A percentile compares a stretch with the other conserved stretches of the same genome.
These are phyloP conservation scores for Tricholoma matsutake DNA, from an alignment of 768 basidiomycete genomes.

Conservation along the genomic window DNA sequence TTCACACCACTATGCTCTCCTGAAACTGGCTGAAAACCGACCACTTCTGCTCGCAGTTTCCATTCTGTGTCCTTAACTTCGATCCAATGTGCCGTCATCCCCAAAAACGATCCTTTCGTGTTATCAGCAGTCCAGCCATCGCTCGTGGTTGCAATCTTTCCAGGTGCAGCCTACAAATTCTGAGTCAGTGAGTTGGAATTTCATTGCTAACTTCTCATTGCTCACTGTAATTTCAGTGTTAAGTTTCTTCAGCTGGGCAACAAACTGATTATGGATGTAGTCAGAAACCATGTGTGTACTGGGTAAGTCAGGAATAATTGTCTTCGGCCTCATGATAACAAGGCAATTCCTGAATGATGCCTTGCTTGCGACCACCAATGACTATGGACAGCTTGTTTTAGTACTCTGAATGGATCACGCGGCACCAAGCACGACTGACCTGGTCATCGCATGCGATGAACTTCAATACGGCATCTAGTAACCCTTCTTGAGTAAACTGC, in stretches of 20 bases:
- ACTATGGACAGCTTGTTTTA: not conserved
- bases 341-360: slow-evolving; percentile 6
- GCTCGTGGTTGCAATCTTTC: slow-evolving; percentile 14
- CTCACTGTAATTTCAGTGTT: not conserved
- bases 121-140: slow-evolving; percentile 17
- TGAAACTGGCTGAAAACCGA: slow-evolving; percentile 19
- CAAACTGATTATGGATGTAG: slow-evolving; percentile 16
- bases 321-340: slow-evolving; percentile 2
- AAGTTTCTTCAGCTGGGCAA: not conserved
- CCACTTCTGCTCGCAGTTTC: slow-evolving; percentile 18
- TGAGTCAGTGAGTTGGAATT: not conserved
- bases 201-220: too few relatives aligned
- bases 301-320: slow-evolving; percentile 4
- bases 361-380: slow-evolving; percentile 1
- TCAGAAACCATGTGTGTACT: slow-evolving; percentile 10
- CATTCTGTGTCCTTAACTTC: slow-evolving; percentile 17
- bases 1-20: slow-evolving; percentile 26
- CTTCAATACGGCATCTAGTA: too few relatives aligned
- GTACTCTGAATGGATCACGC: not conserved
- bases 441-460: slow-evolving; percentile 16
- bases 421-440: slow-evolving; percentile 1
- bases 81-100: slow-evolving; percentile 23
- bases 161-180: slow-evolving; percentile 11
- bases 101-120: slow-evolving; percentile 8
- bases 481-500: too few relatives aligned